phyloP scores from a whole-genome alignment of 495 filamentous ascomycete genomes.

The Tuber umbilicatum region DNA sequence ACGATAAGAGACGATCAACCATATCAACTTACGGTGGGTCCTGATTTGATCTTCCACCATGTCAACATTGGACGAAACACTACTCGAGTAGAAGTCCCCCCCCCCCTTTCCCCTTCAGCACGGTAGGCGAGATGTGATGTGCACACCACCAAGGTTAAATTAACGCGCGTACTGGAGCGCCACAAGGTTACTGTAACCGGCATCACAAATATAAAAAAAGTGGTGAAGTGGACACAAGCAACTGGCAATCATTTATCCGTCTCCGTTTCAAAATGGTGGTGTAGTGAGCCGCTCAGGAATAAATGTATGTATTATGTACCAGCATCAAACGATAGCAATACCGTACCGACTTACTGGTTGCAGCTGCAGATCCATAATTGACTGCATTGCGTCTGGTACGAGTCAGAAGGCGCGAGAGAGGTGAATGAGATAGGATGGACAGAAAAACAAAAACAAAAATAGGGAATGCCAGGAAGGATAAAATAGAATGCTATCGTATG shows the following conservation, averaged over 20 bases:
- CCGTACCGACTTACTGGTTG: constrained; percentile 27
- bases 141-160: constrained; percentile 1
- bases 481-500: background rate
- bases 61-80: background rate
- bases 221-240: constrained; percentile 11
- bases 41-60: background rate
- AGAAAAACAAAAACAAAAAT: background rate
- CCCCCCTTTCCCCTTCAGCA: background rate
- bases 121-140: background rate
- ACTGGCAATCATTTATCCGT: constrained; percentile 9
- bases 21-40: background rate
- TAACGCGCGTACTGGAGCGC: constrained; percentile 9
- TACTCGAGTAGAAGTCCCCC: background rate
- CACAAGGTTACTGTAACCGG: constrained; percentile 32
- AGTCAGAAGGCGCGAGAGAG: background rate
- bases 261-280: constrained; percentile 12
- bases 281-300: constrained; percentile 14
- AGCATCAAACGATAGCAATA: constrained; percentile 16
- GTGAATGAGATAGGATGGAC: background rate
- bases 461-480: background rate
- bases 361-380: constrained; percentile 19
- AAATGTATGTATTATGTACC: background rate
- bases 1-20: background rate
- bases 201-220: constrained; percentile 11
- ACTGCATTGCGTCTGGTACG: background rate